These are phyloP conservation scores for Lactuca sativa DNA, from an alignment of 129 eudicot genomes.

Conservation along the genomic window DNA sequence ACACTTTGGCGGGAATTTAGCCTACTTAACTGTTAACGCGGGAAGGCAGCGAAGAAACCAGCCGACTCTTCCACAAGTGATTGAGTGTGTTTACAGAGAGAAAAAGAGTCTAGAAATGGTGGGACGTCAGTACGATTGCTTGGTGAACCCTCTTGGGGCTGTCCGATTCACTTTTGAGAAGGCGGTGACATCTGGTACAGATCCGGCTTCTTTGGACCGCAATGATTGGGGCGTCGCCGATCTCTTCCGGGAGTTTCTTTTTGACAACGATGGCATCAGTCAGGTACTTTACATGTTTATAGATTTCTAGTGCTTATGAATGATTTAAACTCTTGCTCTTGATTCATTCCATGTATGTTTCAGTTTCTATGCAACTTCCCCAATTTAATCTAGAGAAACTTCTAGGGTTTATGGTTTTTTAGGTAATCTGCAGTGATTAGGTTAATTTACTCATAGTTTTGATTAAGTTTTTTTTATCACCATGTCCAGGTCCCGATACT, in stretches of 20 bases:
- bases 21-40: constrained; percentile 36
- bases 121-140: constrained; percentile 72
- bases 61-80: constrained; percentile 3
- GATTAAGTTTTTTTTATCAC: neutral
- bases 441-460: neutral
- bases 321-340: neutral
- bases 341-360: no score
- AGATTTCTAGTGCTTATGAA: constrained; percentile 18
- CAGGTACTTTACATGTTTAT: constrained; percentile 40
- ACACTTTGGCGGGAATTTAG: constrained; percentile 43
- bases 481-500: constrained; percentile 71
- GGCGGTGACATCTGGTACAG: constrained; percentile 47
- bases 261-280: constrained; percentile 43
- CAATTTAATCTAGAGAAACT: neutral
- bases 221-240: constrained; percentile 77
- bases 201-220: constrained; percentile 48
- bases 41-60: constrained; percentile 20
- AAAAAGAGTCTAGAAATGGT: constrained; percentile 45
- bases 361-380: neutral
- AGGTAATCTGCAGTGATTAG: neutral
- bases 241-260: constrained; percentile 61
- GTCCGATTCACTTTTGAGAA: constrained; percentile 80
- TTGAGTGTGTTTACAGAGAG: constrained; percentile 9
- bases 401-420: constrained; percentile 24
- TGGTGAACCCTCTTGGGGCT: constrained; percentile 86